phyloP scores from a whole-genome alignment of 2,329 filamentous ascomycete genomes.

The Fusarium humuli region DNA sequence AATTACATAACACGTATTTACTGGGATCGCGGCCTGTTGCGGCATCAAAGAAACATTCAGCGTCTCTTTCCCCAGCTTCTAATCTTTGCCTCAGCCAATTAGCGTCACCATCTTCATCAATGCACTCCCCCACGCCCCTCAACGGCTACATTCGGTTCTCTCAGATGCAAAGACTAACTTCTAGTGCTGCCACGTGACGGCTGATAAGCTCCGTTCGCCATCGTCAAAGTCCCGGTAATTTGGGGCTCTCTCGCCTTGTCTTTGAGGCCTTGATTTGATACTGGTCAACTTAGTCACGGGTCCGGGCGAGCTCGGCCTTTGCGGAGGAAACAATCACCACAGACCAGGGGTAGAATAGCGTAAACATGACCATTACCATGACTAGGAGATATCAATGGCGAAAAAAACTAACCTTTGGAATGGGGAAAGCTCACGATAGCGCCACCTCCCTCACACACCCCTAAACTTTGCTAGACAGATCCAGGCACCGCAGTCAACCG shows the following conservation, averaged over 20 bases:
- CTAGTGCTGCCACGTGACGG: slow-evolving; percentile 42
- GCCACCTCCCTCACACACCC: slow-evolving; percentile 37
- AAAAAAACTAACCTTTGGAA: slow-evolving; percentile 20
- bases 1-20: slow-evolving; percentile 38
- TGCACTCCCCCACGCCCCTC: slow-evolving; percentile 14
- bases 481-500: slow-evolving; percentile 30
- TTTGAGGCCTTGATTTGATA: neutral
- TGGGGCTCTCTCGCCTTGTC: slow-evolving; percentile 16
- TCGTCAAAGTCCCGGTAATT: slow-evolving; percentile 17
- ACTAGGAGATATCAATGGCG: slow-evolving; percentile 30
- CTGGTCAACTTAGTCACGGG: slow-evolving; percentile 21
- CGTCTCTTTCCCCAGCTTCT: slow-evolving; percentile 27
- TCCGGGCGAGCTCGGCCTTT: slow-evolving; percentile 37
- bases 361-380: slow-evolving; percentile 16
- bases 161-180: slow-evolving; percentile 5
- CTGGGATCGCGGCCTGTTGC: slow-evolving; percentile 40
- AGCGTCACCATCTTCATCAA: neutral
- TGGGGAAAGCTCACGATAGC: slow-evolving; percentile 41
- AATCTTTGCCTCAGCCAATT: slow-evolving; percentile 32
- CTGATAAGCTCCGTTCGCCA: slow-evolving; percentile 43
- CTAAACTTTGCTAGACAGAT: slow-evolving; percentile 17
- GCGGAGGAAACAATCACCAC: slow-evolving; percentile 22
- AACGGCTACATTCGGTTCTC: slow-evolving; percentile 46
- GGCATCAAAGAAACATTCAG: slow-evolving; percentile 26
- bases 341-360: slow-evolving; percentile 1